Conservation (phyloP, 805 yeast genomes). For the Cyberlindnera nakhonratchasimensis region DNA sequence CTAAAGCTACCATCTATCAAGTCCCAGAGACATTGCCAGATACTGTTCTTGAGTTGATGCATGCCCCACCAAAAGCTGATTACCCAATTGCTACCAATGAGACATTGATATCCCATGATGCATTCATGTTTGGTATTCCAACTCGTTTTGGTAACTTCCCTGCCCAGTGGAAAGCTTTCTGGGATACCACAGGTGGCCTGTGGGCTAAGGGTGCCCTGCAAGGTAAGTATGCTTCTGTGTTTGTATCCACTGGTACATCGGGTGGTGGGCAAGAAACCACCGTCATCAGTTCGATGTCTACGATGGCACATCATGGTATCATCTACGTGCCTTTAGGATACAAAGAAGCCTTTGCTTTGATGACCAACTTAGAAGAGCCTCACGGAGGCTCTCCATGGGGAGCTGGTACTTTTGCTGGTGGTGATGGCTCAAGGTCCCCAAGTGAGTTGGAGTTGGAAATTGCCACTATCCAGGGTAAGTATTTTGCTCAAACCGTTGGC, state of each 20-base stretch:
- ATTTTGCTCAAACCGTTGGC: slow-evolving; percentile 10
- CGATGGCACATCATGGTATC: slow-evolving; percentile 73
- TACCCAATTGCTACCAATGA: slow-evolving; percentile 57
- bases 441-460: slow-evolving; percentile 57
- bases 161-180: slow-evolving; percentile 70
- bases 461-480: slow-evolving; percentile 59
- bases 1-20: slow-evolving; percentile 68
- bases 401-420: slow-evolving; percentile 74
- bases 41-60: slow-evolving; percentile 56
- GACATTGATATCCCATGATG: slow-evolving; percentile 61
- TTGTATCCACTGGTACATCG: slow-evolving; percentile 65
- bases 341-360: slow-evolving; percentile 49
- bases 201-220: slow-evolving; percentile 69
- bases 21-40: slow-evolving; percentile 72
- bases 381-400: slow-evolving; percentile 91
- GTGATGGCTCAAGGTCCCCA: slow-evolving; percentile 73
- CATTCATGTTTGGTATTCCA: slow-evolving; percentile 73
- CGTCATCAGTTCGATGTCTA: slow-evolving; percentile 52
- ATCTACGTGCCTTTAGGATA: slow-evolving; percentile 77
- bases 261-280: slow-evolving; percentile 83
- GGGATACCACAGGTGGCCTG: slow-evolving; percentile 73
- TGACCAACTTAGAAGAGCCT: slow-evolving; percentile 57
- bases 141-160: slow-evolving; percentile 76
- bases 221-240: slow-evolving; percentile 74
- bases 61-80: slow-evolving; percentile 60